phyloP scores from a whole-genome alignment of 2,329 filamentous ascomycete genomes.

The Arthroderma sp. region DNA sequence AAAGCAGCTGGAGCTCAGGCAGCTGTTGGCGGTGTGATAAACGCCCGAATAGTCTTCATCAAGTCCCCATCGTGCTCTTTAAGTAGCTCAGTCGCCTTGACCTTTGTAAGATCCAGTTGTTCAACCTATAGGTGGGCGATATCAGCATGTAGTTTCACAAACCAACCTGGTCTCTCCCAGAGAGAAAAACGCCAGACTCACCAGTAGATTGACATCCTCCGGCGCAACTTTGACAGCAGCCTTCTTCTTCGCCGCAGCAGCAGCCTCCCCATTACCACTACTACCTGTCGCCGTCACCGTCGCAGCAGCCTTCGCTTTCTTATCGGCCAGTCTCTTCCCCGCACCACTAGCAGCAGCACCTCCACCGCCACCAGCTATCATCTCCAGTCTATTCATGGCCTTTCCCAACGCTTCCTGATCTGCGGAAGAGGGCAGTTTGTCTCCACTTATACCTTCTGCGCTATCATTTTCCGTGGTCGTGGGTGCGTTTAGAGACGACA shows the following conservation, averaged over 20 bases:
- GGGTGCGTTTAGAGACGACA: conserved; percentile 33
- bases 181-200: conserved; percentile 15
- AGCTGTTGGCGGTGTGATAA: conserved; percentile 18
- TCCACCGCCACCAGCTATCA: conserved; percentile 20
- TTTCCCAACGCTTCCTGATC: conserved; percentile 38
- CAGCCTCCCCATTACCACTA: conserved; percentile 5
- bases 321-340: conserved; percentile 12
- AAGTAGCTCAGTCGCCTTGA: conserved; percentile 35
- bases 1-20: background rate
- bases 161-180: background rate
- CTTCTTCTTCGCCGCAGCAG: conserved; percentile 16
- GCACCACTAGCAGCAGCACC: conserved; percentile 13
- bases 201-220: conserved; percentile 35
- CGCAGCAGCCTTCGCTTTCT: background rate
- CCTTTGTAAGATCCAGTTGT: conserved; percentile 33
- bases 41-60: conserved; percentile 29
- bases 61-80: conserved; percentile 34
- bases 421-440: conserved; percentile 21
- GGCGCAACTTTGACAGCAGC: conserved; percentile 31
- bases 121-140: conserved; percentile 22
- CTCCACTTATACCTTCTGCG: conserved; percentile 9
- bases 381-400: conserved; percentile 37
- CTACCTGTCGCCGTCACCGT: background rate
- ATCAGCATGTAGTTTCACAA: background rate
- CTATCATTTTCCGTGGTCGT: conserved; percentile 21